These are phyloP conservation scores for Rostrohypoxylon terebratum DNA, from an alignment of 495 filamentous ascomycete species.

Conservation along the genomic window DNA sequence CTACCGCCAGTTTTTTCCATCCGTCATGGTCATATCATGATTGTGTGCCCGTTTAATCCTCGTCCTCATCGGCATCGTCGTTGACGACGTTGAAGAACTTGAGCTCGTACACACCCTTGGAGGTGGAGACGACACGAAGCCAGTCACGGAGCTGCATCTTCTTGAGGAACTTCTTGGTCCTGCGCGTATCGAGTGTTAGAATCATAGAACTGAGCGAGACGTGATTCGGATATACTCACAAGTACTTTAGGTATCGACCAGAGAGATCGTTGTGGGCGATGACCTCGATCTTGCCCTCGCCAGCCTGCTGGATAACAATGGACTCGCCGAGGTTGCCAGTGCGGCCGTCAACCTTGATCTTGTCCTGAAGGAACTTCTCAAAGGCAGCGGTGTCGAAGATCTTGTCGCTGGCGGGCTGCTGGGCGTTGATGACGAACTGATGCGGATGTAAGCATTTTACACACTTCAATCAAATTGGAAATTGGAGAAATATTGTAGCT, in stretches of 20 bases:
- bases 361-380: conserved; percentile 99
- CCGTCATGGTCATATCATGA: conserved; percentile 11
- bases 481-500: conserved; percentile 25
- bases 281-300: conserved; percentile 98
- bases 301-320: conserved; percentile 87
- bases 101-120: conserved; percentile 97
- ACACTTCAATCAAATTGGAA: background rate
- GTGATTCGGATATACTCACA: conserved; percentile 69
- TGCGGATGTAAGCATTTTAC: conserved; percentile 33
- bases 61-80: conserved; percentile 95
- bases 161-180: conserved; percentile 99
- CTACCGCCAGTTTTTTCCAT: conserved; percentile 28
- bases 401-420: conserved; percentile 97
- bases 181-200: conserved; percentile 52
- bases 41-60: conserved; percentile 74
- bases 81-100: conserved; percentile 99
- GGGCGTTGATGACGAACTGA: conserved; percentile 98
- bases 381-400: conserved; percentile 99
- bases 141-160: conserved; percentile 99
- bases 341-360: conserved; percentile 99
- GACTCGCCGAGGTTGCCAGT: conserved; percentile 97
- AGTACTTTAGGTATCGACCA: conserved; percentile 98
- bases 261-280: conserved; percentile 97
- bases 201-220: background rate
- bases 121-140: conserved; percentile 97